Base-by-base conservation (phyloP, 2,329 filamentous ascomycete genomes). In the Verticillium albo-atrum region DNA sequence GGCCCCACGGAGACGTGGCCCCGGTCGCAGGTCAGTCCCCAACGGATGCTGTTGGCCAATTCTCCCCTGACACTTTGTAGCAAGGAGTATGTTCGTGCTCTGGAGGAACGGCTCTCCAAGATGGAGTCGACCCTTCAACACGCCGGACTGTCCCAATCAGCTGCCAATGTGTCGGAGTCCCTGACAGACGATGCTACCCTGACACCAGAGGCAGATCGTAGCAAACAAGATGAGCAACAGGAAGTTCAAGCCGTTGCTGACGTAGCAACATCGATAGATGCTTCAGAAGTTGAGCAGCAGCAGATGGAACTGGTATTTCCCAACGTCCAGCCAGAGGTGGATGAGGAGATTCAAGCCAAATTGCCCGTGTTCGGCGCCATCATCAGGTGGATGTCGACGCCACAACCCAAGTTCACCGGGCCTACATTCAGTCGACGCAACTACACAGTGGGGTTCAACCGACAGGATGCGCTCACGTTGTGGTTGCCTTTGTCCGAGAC, bases 51-150 rank as follows among this genome's bases (percentile, higher is more conserved):
- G 23, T 4, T 14, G 32, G 9, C 23, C 2, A 17, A 34, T 35
- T 61, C n/a, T n/a, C n/a, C n/a, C 17, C 3, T 3, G 2, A n/a
- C 27, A 6, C 2, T 6, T 23, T 25, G 9, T 6, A 63, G 61
- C 30, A 63, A 63, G 57, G 59, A 60, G 55, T 61, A 61, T 47
- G 57, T 63, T 5, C 52, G 60, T 25, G 55, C 56, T 6, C 58
- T 63, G 25, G 61, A 63, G 14, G 60, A 63, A 23, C 53, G 61
- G 9, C 54, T 63, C 6, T 60, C 60, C 10, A 61, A 60, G n/a
- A 63, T 63, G 61, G 61, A 63, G 26, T 58, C 61, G 4, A 56
- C 56, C 3, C 55, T 63, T 3, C 52, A 34, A 7, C 52, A 34
- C 12, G 52, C 52, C 28, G 52, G 52, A 10, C 27, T 54, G 25